phyloP scores from a whole-genome alignment of 768 basidiomycete species.

The Naganishia antarctica region DNA sequence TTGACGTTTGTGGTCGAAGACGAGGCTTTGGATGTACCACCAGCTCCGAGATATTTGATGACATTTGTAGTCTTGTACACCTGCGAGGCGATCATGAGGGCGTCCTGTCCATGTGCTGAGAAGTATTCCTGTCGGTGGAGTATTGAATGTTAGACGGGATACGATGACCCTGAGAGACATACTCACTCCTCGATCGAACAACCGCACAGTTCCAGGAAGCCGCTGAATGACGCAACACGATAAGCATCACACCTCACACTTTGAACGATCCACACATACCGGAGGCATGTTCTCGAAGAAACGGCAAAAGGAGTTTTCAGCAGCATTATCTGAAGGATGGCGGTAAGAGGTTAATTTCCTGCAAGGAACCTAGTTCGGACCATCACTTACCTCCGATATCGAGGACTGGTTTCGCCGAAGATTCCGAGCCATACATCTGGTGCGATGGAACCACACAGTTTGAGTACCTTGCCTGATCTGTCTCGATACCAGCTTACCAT shows the following conservation, averaged over 20 bases:
- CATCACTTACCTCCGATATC: constrained; percentile 28
- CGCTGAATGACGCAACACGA: constrained; percentile 37
- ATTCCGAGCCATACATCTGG: constrained; percentile 30
- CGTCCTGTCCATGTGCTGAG: constrained; percentile 82
- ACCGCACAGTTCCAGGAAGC: constrained; percentile 66
- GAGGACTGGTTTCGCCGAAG: constrained; percentile 29
- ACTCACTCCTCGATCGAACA: constrained; percentile 66
- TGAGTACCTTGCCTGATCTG: not conserved
- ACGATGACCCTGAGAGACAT: not conserved
- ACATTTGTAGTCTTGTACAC: constrained; percentile 71
- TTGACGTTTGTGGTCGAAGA: constrained; percentile 39
- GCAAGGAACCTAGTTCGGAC: not conserved
- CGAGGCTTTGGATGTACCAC: constrained; percentile 22
- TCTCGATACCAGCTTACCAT: constrained; percentile 19
- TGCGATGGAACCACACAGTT: no score
- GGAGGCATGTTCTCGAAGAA: constrained; percentile 50
- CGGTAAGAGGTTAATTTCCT: no score
- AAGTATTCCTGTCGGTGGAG: constrained; percentile 60
- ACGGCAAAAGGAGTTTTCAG: constrained; percentile 73
- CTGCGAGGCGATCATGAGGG: constrained; percentile 67
- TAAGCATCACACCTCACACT: not conserved
- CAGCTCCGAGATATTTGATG: constrained; percentile 77
- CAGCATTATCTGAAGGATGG: constrained; percentile 55
- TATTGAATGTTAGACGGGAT: not conserved
- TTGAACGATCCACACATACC: constrained; percentile 33